Percentiles rank a stretch among this genome's conserved stretches.
Evolutionary conservation across 345 rosid species (phyloP).

Genomic region (Gossypium raimondii): DNA sequence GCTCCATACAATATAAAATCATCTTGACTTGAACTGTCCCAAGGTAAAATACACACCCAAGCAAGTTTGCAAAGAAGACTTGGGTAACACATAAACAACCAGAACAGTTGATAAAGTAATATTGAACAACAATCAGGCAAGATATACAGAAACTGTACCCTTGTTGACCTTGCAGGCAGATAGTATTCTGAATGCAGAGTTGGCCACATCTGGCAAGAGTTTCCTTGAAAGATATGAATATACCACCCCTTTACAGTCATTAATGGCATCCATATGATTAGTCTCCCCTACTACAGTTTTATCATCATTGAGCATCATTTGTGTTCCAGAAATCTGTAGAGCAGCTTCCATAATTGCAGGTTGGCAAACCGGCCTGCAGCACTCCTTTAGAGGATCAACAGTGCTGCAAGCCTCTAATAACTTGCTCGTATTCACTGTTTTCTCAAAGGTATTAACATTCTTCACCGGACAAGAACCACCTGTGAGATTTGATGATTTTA

Average conservation of each 20-base stretch:
- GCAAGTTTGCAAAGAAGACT: neutral
- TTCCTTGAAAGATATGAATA: constrained; percentile 72
- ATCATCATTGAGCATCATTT: constrained; percentile 39
- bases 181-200: constrained; percentile 68
- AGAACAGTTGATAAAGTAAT: neutral
- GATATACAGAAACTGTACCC: constrained; percentile 37
- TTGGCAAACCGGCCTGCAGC: constrained; percentile 86
- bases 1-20: neutral
- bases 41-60: neutral
- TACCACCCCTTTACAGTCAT: constrained; percentile 82
- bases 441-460: constrained; percentile 64
- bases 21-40: neutral
- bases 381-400: constrained; percentile 89
- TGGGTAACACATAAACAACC: neutral
- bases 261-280: constrained; percentile 44
- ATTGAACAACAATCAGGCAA: constrained; percentile 6
- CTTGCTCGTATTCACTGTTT: constrained; percentile 65
- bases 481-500: constrained; percentile 74
- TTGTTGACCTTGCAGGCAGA: constrained; percentile 91
- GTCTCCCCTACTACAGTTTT: constrained; percentile 41
- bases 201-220: constrained; percentile 60
- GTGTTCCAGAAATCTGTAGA: constrained; percentile 63
- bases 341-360: constrained; percentile 85
- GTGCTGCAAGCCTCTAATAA: constrained; percentile 73
- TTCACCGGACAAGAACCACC: constrained; percentile 85